Conservation (phyloP, 768 basidiomycete species). For the Tricholoma sp. region DNA sequence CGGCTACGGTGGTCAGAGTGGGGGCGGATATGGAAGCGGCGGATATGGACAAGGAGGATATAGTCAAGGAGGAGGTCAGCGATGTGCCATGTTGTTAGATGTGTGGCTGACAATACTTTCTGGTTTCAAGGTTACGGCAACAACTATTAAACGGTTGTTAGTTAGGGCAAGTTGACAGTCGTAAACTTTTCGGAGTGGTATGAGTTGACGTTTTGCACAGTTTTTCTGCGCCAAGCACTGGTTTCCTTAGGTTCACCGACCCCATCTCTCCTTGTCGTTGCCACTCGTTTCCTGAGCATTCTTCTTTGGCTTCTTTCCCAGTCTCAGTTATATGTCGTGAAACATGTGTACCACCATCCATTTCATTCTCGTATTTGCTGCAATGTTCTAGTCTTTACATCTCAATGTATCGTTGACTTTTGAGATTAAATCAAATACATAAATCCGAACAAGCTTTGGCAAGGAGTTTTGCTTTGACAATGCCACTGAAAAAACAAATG, state of each 20-base stretch:
- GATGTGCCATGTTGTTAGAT: not conserved
- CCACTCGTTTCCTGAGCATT: conserved; percentile 35
- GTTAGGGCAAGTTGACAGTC: not conserved
- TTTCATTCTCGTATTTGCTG: conserved; percentile 14
- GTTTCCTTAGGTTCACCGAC: conserved; percentile 16
- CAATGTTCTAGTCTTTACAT: not conserved
- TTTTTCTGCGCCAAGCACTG: conserved; percentile 4
- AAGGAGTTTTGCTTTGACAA: not conserved
- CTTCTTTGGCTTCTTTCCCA: conserved; percentile 32
- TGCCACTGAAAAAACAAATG: conserved; percentile 15
- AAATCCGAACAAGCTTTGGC: too few species aligned
- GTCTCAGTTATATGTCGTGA: conserved; percentile 34
- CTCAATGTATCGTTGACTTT: not conserved
- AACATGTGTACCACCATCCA: conserved; percentile 42
- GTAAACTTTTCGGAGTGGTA: not conserved
- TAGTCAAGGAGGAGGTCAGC: conserved; percentile 8
- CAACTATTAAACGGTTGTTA: conserved; percentile 8
- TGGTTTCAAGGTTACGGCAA: conserved; percentile 21
- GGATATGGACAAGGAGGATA: conserved; percentile 27
- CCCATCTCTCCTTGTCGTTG: conserved; percentile 30
- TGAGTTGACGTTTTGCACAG: not conserved
- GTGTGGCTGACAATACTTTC: not conserved
- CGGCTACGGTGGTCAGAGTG: conserved; percentile 21
- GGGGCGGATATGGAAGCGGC: conserved; percentile 11
- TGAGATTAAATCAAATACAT: too few species aligned